Base-by-base conservation (phyloP, 768 basidiomycete genomes). In the Lactarius hatsudake region DNA sequence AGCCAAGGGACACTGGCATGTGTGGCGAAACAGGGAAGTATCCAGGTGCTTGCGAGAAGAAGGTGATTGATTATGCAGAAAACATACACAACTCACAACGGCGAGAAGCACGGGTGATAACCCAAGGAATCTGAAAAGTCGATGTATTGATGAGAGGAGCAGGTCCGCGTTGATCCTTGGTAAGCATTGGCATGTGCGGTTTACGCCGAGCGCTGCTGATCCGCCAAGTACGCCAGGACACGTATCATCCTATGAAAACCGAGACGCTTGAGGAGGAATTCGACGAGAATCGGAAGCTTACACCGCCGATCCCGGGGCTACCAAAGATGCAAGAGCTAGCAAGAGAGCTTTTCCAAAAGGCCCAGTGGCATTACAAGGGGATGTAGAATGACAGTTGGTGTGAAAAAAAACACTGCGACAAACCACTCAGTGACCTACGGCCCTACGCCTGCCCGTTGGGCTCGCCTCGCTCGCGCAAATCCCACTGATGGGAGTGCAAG, bases 11-110 rank as follows among this genome's bases (percentile, higher is more conserved):
- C 3, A 64, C 69, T 5, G 74, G 69, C 17, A 73, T 73, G 55
- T 75, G 73, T 3, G 73, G 67, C 10, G 73, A 75, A 2, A 72
- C 74, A 28, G 72, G 73, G 68, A 73, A 73, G 62, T 71, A 73
- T n/a, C 71, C 71, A 34, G 26, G 62, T 10, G 73, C 73, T 62
- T 75, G 73, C 34, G 1, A 34, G 34, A 34, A 34, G 34, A 72
- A 51, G 30, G 59, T 63, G 7, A 71, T 70, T 6, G 68, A 26
- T 17, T 48, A 23, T 38, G 36, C 45, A 48, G 9, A 23, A 23
- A 12, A 10, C 3, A 32, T 32, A 32, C 8, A 1, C 6, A 32
- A 32, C 30, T 32, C 6, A 32, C 34, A 34, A 34, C 34, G 9
- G 34, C 34, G 34, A 34, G 34, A 1, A 34, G 10, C 8, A 10